A percentile compares a stretch with the other conserved stretches of the same genome.
phyloP scores from a whole-genome alignment of 306 rosid genomes.

The Dryas alaskensis region DNA sequence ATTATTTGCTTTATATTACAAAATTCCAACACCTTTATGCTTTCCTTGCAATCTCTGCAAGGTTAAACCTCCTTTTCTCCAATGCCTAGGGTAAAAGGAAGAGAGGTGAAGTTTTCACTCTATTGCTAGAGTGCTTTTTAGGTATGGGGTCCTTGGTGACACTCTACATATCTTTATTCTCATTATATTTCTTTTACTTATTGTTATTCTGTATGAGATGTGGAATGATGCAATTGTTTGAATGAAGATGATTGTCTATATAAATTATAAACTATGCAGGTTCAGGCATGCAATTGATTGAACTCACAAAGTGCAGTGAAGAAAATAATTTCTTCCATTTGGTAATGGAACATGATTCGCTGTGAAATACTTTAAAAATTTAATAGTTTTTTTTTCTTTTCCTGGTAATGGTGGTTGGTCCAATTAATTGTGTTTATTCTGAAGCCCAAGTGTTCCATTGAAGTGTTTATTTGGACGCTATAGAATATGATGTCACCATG shows the following conservation, averaged over 20 bases:
- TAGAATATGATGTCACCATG: neutral
- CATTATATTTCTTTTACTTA: constrained; percentile 22
- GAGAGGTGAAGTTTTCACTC: constrained; percentile 27
- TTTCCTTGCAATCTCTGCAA: constrained; percentile 11
- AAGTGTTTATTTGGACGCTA: neutral
- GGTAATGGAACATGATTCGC: constrained; percentile 29
- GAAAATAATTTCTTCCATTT: constrained; percentile 18
- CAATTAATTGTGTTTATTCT: neutral
- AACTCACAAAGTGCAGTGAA: constrained; percentile 13
- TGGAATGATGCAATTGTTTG: constrained; percentile 10
- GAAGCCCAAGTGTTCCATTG: neutral
- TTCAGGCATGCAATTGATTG: constrained; percentile 16
- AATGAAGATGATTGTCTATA: neutral
- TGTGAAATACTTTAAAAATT: neutral
- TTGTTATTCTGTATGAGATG: neutral
- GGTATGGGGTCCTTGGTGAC: constrained; percentile 19
- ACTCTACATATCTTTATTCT: constrained; percentile 11
- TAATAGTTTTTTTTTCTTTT: neutral
- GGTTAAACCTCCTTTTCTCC: constrained; percentile 30
- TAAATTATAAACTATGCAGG: neutral
- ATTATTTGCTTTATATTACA: too few species aligned
- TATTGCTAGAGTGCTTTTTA: constrained; percentile 36
- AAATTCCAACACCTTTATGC: neutral
- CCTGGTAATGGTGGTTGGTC: constrained; percentile 14
- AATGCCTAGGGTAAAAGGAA: constrained; percentile 30